A percentile compares a stretch with the other conserved stretches of the same genome.
phyloP scores from a whole-genome alignment of 2,329 filamentous ascomycete species.

The Aspergillus brunneoviolaceus region DNA sequence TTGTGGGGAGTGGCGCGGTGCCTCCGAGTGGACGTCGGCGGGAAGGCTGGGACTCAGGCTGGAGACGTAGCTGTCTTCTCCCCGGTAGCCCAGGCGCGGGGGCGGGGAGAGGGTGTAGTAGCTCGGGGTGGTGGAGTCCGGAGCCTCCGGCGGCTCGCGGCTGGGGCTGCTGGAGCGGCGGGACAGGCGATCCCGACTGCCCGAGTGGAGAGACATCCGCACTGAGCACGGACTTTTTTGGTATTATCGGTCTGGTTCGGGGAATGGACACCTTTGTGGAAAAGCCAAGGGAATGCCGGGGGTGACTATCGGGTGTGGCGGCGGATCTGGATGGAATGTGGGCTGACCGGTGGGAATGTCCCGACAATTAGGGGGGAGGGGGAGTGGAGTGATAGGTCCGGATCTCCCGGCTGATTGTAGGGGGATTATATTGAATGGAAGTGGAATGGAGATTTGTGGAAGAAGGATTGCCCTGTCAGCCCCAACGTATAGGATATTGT shows the following conservation, averaged over 20 bases:
- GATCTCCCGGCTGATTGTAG: not conserved
- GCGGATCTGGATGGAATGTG: not conserved
- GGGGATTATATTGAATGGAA: not conserved
- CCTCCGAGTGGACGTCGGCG: not conserved
- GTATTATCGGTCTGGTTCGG: too few relatives aligned
- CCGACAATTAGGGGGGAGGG: not conserved
- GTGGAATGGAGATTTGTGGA: not conserved
- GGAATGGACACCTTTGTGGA: too few relatives aligned
- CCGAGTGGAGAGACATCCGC: constrained; percentile 32
- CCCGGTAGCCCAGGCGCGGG: not conserved
- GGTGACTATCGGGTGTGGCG: constrained; percentile 4
- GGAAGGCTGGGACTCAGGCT: not conserved
- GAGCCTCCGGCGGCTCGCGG: constrained; percentile 16
- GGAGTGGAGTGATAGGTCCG: not conserved
- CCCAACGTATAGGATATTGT: not conserved
- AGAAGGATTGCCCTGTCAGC: not conserved
- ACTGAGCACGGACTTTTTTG: too few relatives aligned
- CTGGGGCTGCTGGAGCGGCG: constrained; percentile 1
- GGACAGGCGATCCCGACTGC: constrained; percentile 33
- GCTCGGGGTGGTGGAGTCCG: constrained; percentile 14
- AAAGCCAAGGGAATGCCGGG: not conserved
- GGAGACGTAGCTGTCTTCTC: constrained; percentile 1
- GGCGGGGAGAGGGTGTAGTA: constrained; percentile 3
- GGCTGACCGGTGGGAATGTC: not conserved
- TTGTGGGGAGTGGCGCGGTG: not conserved